phyloP scores from a whole-genome alignment of 768 basidiomycete species.

The Mycena galericulata region DNA sequence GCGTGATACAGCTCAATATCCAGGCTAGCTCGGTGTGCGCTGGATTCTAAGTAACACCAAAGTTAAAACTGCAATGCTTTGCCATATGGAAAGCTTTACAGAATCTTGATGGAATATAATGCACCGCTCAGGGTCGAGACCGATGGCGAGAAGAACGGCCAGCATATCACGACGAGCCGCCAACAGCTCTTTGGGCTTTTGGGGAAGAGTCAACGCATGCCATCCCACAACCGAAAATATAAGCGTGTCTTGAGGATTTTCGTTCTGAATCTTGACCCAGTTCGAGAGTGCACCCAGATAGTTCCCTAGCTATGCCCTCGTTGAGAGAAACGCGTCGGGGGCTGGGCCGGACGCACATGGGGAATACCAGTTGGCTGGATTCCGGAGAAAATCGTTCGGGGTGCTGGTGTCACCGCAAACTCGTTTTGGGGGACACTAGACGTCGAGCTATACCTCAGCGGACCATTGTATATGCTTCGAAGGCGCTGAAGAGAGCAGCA shows the following conservation, averaged over 20 bases:
- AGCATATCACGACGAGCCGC: conserved; percentile 80
- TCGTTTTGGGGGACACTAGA: background rate
- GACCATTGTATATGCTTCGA: background rate
- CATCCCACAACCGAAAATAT: conserved; percentile 93
- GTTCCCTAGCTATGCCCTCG: conserved; percentile 84
- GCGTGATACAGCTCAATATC: conserved; percentile 88
- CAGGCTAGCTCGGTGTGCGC: conserved; percentile 90
- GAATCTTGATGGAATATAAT: conserved; percentile 91
- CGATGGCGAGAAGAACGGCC: conserved; percentile 86
- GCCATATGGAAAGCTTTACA: conserved; percentile 63
- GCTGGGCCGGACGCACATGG: conserved; percentile 67
- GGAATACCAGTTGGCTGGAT: conserved; percentile 95
- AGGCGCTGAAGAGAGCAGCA: conserved; percentile 10
- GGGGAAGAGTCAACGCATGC: conserved; percentile 94
- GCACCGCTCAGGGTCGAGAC: conserved; percentile 81
- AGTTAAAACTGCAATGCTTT: background rate
- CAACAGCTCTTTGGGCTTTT: conserved; percentile 75
- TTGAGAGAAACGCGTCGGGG: conserved; percentile 18
- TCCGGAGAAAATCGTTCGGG: conserved; percentile 81
- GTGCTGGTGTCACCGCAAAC: background rate
- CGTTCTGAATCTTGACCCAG: conserved; percentile 86
- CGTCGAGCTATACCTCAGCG: background rate
- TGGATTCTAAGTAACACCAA: conserved; percentile 68
- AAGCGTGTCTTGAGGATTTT: conserved; percentile 68
- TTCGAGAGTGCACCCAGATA: conserved; percentile 91